A percentile compares a stretch with the other conserved stretches of the same genome.
Evolutionary conservation across 805 yeast genomes (phyloP).

Genomic region (Ogataea methylovora): DNA sequence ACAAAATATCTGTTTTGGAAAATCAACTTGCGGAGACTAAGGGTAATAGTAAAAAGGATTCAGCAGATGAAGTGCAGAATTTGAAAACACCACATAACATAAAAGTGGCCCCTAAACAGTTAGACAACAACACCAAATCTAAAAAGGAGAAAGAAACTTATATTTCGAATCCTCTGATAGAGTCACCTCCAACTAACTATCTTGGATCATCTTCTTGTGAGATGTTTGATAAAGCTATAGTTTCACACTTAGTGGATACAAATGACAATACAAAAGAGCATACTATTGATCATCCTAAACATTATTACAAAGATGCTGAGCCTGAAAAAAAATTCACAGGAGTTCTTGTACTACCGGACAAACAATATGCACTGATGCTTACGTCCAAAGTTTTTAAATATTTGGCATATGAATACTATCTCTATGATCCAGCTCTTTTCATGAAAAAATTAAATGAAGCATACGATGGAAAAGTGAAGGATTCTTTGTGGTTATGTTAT

Average conservation of each 20-base stretch:
- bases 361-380: conserved; percentile 9
- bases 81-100: too few species aligned
- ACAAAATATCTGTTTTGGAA: conserved; percentile 10
- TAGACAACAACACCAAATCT: background rate
- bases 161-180: conserved; percentile 1
- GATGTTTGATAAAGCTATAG: conserved; percentile 8
- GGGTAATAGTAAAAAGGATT: background rate
- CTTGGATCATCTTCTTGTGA: conserved; percentile 7
- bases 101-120: background rate
- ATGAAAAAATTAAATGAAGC: conserved; percentile 9
- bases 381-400: conserved; percentile 7
- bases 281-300: conserved; percentile 2
- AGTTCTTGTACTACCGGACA: conserved; percentile 13
- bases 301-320: conserved; percentile 7
- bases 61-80: too few species aligned
- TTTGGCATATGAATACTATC: conserved; percentile 8
- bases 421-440: conserved; percentile 9
- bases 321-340: conserved; percentile 8
- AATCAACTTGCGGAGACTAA: conserved; percentile 1
- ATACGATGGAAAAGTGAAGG: conserved; percentile 7
- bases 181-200: background rate
- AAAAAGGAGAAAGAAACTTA: background rate
- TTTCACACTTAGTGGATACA: conserved; percentile 6
- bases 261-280: conserved; percentile 1
- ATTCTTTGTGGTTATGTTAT: conserved; percentile 9